phyloP scores from a whole-genome alignment of 202 grass and related monocot species.

The Panicum virgatum region DNA sequence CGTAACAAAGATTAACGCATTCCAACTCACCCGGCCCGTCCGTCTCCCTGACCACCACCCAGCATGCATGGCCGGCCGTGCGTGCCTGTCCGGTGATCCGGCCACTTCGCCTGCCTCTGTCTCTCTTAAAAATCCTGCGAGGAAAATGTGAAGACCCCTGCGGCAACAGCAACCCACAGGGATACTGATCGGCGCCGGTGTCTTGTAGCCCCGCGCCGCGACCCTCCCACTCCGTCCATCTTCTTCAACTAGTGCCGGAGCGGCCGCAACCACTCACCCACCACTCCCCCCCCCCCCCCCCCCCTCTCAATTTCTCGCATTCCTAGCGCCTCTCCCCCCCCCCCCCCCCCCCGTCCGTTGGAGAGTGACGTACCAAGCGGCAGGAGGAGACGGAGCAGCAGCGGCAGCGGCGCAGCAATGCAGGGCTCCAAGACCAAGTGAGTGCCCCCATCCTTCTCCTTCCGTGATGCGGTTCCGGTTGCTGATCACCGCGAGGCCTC shows the following conservation, averaged over 20 bases:
- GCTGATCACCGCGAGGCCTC: background rate
- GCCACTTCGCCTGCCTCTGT: too few relatives aligned
- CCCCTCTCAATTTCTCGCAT: constrained; percentile 28
- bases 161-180: too few relatives aligned
- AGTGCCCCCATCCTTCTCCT: constrained; percentile 14
- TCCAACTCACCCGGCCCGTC: background rate
- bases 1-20: background rate
- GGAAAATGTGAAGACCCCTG: too few relatives aligned
- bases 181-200: constrained; percentile 23
- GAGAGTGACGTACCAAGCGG: background rate
- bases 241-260: constrained; percentile 28
- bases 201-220: constrained; percentile 2
- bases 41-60: background rate
- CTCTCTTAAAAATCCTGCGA: constrained; percentile 33
- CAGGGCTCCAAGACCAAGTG: constrained; percentile 72
- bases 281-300: constrained; percentile 22
- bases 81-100: background rate
- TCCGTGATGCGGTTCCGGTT: too few relatives aligned
- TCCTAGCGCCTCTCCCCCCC: background rate
- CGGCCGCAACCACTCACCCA: constrained; percentile 50
- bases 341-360: background rate
- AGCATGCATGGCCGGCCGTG: background rate
- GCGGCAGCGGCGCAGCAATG: constrained; percentile 38
- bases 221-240: constrained; percentile 22
- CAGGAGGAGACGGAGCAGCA: background rate